Percentiles rank a stretch among this genome's conserved stretches.
Evolutionary conservation across 2,329 filamentous ascomycete genomes (phyloP).

Genomic region (Daldinia sp.): DNA sequence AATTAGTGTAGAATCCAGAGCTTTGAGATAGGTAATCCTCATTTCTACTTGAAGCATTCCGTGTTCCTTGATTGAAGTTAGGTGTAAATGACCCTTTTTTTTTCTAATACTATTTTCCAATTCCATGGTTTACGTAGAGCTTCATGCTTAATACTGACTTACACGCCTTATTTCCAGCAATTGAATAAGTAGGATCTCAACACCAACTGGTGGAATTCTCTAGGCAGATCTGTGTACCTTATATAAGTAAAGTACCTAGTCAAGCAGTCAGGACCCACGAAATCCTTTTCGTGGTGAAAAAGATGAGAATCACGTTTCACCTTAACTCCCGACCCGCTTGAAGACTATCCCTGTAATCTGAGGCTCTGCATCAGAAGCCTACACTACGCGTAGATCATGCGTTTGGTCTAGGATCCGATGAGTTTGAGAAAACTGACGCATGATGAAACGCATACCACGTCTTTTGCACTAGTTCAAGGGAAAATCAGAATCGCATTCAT

Average conservation of each 20-base stretch:
- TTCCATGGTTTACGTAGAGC: neutral
- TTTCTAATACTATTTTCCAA: neutral
- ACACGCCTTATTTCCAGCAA: neutral
- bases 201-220: neutral
- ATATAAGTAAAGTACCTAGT: neutral
- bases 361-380: slow-evolving; percentile 38
- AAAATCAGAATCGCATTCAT: slow-evolving; percentile 25
- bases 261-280: neutral
- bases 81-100: neutral
- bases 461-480: slow-evolving; percentile 8
- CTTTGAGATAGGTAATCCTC: neutral
- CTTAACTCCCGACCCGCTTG: slow-evolving; percentile 22
- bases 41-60: neutral
- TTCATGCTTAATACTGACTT: neutral
- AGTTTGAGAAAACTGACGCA: slow-evolving; percentile 41
- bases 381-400: slow-evolving; percentile 33
- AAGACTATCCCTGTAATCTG: slow-evolving; percentile 37
- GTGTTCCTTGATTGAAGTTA: neutral
- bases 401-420: slow-evolving; percentile 33
- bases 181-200: neutral
- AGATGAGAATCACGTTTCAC: slow-evolving; percentile 15
- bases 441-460: slow-evolving; percentile 21
- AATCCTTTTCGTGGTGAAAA: neutral
- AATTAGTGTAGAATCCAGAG: slow-evolving; percentile 1
- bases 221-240: neutral